Conservation (phyloP, 2,329 filamentous ascomycete genomes). For the Sphaerulina vaccinii region DNA sequence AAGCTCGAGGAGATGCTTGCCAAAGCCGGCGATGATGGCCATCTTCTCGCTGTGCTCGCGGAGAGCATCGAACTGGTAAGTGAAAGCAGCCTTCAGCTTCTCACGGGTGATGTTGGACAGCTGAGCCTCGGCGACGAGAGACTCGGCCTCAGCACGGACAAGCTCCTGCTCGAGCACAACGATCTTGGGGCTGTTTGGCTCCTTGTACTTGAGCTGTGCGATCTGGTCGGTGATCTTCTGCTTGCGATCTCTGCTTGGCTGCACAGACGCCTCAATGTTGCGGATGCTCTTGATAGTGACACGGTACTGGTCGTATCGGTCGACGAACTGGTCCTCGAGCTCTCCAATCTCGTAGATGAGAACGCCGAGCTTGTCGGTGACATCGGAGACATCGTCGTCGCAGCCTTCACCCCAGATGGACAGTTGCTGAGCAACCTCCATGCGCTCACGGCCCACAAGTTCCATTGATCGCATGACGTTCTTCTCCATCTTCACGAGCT, state of each 20-base stretch:
- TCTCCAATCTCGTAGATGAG: slow-evolving; percentile 98
- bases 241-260: slow-evolving; percentile 97
- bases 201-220: slow-evolving; percentile 98
- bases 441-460: slow-evolving; percentile 88
- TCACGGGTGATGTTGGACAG: slow-evolving; percentile 99
- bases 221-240: slow-evolving; percentile 99
- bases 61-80: slow-evolving; percentile 96
- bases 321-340: slow-evolving; percentile 96
- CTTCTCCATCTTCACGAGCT: slow-evolving; percentile 99
- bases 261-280: slow-evolving; percentile 97
- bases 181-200: slow-evolving; percentile 96
- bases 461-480: slow-evolving; percentile 99
- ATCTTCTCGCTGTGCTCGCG: slow-evolving; percentile 98
- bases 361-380: slow-evolving; percentile 96
- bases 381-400: slow-evolving; percentile 97
- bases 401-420: slow-evolving; percentile 95
- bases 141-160: slow-evolving; percentile 96
- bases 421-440: slow-evolving; percentile 99
- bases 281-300: slow-evolving; percentile 99
- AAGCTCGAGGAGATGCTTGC: slow-evolving; percentile 95
- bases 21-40: slow-evolving; percentile 94
- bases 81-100: slow-evolving; percentile 98
- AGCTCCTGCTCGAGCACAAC: slow-evolving; percentile 98
- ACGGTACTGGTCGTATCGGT: slow-evolving; percentile 98
- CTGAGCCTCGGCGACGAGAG: slow-evolving; percentile 96